phyloP scores from a whole-genome alignment of 352 stramenopile species.

The Globisporangium polare region DNA sequence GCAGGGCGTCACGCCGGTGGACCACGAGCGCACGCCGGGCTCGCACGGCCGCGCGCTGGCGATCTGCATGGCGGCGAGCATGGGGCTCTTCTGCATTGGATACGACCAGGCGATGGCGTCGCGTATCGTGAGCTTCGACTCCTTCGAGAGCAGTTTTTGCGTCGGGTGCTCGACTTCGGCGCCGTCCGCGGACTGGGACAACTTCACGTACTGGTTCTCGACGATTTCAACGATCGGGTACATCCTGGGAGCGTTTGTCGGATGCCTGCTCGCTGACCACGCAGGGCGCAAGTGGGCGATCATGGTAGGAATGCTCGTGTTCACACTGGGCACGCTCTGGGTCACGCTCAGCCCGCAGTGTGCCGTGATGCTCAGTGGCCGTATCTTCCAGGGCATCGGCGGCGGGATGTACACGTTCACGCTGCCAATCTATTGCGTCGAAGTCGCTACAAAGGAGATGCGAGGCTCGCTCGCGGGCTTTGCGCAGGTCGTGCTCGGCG shows the following conservation, averaged over 20 bases:
- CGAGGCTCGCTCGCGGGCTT: conserved; percentile 8
- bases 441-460: conserved; percentile 9
- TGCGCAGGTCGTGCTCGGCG: conserved; percentile 6
- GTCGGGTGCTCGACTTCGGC: background rate
- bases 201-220: conserved; percentile 4
- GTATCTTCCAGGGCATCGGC: conserved; percentile 8
- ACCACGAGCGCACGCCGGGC: conserved; percentile 8
- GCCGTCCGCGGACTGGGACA: background rate
- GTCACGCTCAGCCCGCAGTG: background rate
- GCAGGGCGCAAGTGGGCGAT: conserved; percentile 9
- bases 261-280: conserved; percentile 5
- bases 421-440: conserved; percentile 17
- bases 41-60: conserved; percentile 1
- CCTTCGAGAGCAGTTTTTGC: conserved; percentile 1
- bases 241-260: conserved; percentile 1
- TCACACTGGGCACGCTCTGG: conserved; percentile 10
- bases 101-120: conserved; percentile 5
- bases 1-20: background rate
- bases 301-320: conserved; percentile 1
- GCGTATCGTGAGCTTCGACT: background rate
- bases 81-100: conserved; percentile 4
- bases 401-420: conserved; percentile 11
- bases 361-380: background rate
- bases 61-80: conserved; percentile 3
- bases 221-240: conserved; percentile 5